A percentile compares a stretch with the other conserved stretches of the same genome.
Conservation (phyloP, 176 grass and related monocot species). For the Carex cristatella region DNA sequence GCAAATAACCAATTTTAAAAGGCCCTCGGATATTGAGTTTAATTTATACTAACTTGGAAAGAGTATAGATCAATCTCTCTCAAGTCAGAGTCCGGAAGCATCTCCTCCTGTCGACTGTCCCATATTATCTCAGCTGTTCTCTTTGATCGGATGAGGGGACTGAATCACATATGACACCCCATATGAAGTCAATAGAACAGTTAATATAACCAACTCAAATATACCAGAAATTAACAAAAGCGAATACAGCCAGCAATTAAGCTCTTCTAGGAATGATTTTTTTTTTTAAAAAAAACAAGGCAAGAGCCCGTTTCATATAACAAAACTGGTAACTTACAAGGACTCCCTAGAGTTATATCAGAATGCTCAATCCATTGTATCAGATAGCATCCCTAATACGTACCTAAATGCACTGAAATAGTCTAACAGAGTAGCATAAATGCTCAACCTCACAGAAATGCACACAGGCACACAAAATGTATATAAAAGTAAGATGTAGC, state of each 20-base stretch:
- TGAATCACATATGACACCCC: constrained; percentile 27
- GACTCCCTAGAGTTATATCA: too few relatives aligned
- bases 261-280: not conserved
- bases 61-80: constrained; percentile 96
- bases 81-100: constrained; percentile 64
- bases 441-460: too few relatives aligned
- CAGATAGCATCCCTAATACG: too few relatives aligned
- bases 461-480: too few relatives aligned
- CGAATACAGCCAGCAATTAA: not conserved
- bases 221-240: not conserved
- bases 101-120: constrained; percentile 38
- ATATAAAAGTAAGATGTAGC: too few relatives aligned
- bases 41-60: constrained; percentile 45
- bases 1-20: too few relatives aligned
- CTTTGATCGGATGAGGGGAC: constrained; percentile 63
- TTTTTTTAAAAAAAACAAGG: too few relatives aligned
- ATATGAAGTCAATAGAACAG: constrained; percentile 12
- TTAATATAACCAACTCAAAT: not conserved
- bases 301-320: too few relatives aligned
- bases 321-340: too few relatives aligned
- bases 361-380: too few relatives aligned
- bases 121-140: constrained; percentile 93
- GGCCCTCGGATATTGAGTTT: not conserved
- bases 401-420: too few relatives aligned
- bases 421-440: too few relatives aligned